phyloP scores from a whole-genome alignment of 257 asterid genomes.

The Solanum chmielewskii region DNA sequence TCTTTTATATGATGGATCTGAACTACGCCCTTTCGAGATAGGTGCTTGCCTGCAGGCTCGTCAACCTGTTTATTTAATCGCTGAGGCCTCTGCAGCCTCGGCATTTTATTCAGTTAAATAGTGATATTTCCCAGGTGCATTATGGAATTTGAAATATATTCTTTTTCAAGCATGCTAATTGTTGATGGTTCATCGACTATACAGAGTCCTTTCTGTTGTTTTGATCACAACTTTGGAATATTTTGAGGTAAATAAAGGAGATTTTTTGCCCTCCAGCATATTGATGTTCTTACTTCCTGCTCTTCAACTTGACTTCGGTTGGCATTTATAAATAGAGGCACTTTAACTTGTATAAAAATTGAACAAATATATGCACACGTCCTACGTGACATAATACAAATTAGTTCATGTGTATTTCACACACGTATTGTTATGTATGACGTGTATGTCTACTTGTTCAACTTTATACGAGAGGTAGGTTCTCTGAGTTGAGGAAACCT shows the following conservation, averaged over 20 bases:
- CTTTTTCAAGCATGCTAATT: neutral
- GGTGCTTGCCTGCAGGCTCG: slow-evolving; percentile 99
- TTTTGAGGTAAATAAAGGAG: neutral
- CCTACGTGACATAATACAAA: too few relatives aligned
- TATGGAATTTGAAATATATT: neutral
- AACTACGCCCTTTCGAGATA: slow-evolving; percentile 78
- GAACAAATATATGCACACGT: too few relatives aligned
- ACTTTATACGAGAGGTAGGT: neutral
- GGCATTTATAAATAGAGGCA: too few relatives aligned
- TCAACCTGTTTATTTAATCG: slow-evolving; percentile 74
- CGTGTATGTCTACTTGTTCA: too few relatives aligned
- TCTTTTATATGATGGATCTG: slow-evolving; percentile 88
- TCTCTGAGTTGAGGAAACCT: neutral
- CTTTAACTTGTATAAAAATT: too few relatives aligned
- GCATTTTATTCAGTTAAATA: slow-evolving; percentile 41
- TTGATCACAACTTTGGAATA: neutral
- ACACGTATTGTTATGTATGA: too few relatives aligned
- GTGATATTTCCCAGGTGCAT: neutral
- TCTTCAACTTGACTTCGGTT: too few relatives aligned
- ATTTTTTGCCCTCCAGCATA: neutral
- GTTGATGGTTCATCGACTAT: neutral
- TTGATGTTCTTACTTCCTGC: too few relatives aligned
- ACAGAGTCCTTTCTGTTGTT: neutral
- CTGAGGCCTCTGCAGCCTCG: slow-evolving; percentile 85
- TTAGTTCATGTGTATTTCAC: too few relatives aligned